Base-by-base conservation (phyloP, 2,329 filamentous ascomycete genomes). In the Hypoxylon sp. region DNA sequence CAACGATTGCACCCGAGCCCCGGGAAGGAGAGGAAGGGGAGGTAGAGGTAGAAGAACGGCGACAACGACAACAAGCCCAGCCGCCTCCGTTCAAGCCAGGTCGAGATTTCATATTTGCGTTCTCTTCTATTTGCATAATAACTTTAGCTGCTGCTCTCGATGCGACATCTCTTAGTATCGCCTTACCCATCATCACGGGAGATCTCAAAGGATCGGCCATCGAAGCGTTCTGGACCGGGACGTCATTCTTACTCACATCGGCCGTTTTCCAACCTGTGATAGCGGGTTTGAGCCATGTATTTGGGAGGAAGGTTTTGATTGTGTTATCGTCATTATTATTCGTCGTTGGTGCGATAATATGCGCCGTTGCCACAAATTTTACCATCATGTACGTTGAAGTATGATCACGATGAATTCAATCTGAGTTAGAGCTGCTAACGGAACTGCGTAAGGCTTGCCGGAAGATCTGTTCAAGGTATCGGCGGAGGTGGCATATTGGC, bases 191-290 rank as follows among this genome's bases (percentile, higher is more conserved):
- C 26, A 63, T 63, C 19, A 63, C 52, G 26, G 22, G 35, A n/a
- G 52, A 63, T 17, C 53, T 63, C 17, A 46, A 46, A 6, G 60
- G 60, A 1, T 14, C 60, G n/a, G 60, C 52, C 3, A 57, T 57
- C 35, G 53, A 63, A 17, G 61, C 61, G 8, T 63, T 63, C 29
- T 63, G 61, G 61, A 46, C 53, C 5, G 61, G 61, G 19, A 63
- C 61, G 4, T 57, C 53, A 5, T 63, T 57, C 19, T n/a, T 63
- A 6, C 53, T 63, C 3, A 53, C 53, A 0, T 57, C 53, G 3
- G 53, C 61, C 13, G 61, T 63, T 13, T 52, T 57, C 19, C 53
- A 57, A 3, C 61, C 61, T 14, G 47, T 57, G 13, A 57, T 63
- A 9, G 46, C 53, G 10, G 46, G 46, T 1, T 6, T 63, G 9